Evolutionary conservation across 2,329 filamentous ascomycete genomes (phyloP), one percentile per base, ranked within the genome.

Genomic region (Alternaria viburni): DNA sequence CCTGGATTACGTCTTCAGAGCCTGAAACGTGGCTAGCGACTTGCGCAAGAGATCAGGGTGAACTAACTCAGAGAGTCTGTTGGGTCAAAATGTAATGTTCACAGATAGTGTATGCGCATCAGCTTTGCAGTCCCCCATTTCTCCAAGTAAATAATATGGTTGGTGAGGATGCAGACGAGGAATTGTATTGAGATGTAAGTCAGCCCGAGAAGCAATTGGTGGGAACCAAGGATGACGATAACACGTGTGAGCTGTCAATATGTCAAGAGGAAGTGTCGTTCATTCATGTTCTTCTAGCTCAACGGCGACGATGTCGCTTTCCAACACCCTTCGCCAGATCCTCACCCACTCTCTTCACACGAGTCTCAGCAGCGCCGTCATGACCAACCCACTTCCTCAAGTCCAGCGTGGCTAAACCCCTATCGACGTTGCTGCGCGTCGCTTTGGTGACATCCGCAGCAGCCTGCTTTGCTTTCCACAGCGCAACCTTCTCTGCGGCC

Each of bases 221-320:
- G 0, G 13, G 4, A n/a, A n/a, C 1, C 4, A 36, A 36, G 1
- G 0, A 36, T 36, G 5, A 4, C 32, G 5, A 5, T 2, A 36
- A n/a, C 32, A 36, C 9, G 1, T 5, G 13, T 36, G 13, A 36
- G 1, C 0, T n/a, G 1, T 36, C 15, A 36, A n/a, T 5, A 3
- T 36, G 7, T n/a, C 32, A 36, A 9, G 32, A 36, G 15, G 15
- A 3, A 36, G 3, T 36, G 32, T 36, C 4, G 32, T 36, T 36
- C 32, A 36, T 36, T 36, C 32, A 36, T 36, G 3, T 9, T n/a
- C 32, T 3, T 36, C 32, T 36, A 9, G 32, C 32, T 36, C 32
- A 36, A 36, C 32, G 32, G 32, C 32, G 32, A 36, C 32, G 32
- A 9, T 7, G 32, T 36, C 32, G 32, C 32, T 36, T 36, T 36